Percentiles rank a stretch among this genome's conserved stretches.
Conservation (phyloP, 139 green algal genomes). For the Dunaliella sp. region DNA sequence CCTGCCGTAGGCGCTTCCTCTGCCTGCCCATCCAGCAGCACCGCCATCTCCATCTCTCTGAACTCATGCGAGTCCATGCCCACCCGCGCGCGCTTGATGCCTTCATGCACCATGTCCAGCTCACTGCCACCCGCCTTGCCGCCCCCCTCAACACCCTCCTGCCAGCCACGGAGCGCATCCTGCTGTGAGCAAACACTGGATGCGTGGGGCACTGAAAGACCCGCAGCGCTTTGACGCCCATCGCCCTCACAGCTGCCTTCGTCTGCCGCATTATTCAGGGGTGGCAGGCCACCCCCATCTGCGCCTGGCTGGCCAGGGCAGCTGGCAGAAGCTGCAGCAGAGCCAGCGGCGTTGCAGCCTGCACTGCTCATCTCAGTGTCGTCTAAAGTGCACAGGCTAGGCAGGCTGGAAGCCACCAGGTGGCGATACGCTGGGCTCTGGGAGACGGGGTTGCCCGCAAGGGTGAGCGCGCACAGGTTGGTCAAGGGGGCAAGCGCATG, state of each 20-base stretch:
- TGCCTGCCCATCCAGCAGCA: conserved; percentile 25
- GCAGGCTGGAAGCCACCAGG: conserved; percentile 1
- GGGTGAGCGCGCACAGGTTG: conserved; percentile 34
- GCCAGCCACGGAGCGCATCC: not conserved
- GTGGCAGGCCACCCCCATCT: not conserved
- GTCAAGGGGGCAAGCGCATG: conserved; percentile 18
- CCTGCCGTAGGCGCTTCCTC: too few species aligned
- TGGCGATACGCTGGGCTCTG: not conserved
- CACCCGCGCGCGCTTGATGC: conserved; percentile 48
- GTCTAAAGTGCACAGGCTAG: conserved; percentile 28
- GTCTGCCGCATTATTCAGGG: not conserved
- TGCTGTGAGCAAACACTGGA: not conserved
- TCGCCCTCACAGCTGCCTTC: too few species aligned
- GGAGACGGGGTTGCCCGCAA: conserved; percentile 43
- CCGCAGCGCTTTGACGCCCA: not conserved
- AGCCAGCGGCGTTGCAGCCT: not conserved
- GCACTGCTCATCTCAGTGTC: conserved; percentile 7
- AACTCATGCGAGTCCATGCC: conserved; percentile 47
- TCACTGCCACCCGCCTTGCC: conserved; percentile 7
- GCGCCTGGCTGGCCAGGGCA: not conserved
- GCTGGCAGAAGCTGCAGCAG: not conserved
- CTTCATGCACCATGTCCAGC: conserved; percentile 25
- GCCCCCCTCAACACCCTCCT: not conserved
- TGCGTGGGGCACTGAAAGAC: not conserved
- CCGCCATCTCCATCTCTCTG: conserved; percentile 38